Base-by-base conservation (phyloP, 768 basidiomycete species). In the Tremella mesenterica region DNA sequence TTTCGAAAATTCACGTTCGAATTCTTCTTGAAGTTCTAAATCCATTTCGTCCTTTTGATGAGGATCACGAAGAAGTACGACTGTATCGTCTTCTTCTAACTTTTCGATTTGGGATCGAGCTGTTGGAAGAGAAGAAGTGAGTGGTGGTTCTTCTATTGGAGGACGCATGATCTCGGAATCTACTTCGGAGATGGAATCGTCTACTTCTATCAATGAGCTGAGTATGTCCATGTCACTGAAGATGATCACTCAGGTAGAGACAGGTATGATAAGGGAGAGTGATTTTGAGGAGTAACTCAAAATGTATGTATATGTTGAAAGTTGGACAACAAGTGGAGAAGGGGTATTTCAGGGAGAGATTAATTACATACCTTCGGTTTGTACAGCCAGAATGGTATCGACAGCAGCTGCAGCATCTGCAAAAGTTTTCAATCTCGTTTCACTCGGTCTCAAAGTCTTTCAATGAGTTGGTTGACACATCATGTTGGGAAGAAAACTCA, bases 1-100 rank as follows among this genome's bases (percentile, higher is more conserved):
- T 75, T 87, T 96, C 2, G 93, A 90, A 18, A 99, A 80, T 70
- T 97, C 95, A 70, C 89, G 89, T 8, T 85, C 87, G 65, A 99
- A 99, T 29, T 92, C 93, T 1, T 83, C 86, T 44, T 93, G 87
- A 18, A 86, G 89, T 66, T 92, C 90, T 59, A 88, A 85, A 8
- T 85, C 83, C 1, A 88, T 86, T 6, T 88, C 89, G 34, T 88
- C 76, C 65, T 91, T 88, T 60, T 85, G 81, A 2, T 59, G 41
- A 12, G 26, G 78, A 74, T 26, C 83, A 8, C 63, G 62, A 34
- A 64, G 58, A 38, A 90, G 78, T 10, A 90, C 79, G 10, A 85
- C 80, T n/a, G 92, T 89, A 3, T 89, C 89, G 13, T 88, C 89
- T 3, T 85, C 81, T 0, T 85, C 80, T 20, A 86, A 81, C n/a